phyloP scores from a whole-genome alignment of 2,329 filamentous ascomycete species.

The Pseudopithomyces chartarum region DNA sequence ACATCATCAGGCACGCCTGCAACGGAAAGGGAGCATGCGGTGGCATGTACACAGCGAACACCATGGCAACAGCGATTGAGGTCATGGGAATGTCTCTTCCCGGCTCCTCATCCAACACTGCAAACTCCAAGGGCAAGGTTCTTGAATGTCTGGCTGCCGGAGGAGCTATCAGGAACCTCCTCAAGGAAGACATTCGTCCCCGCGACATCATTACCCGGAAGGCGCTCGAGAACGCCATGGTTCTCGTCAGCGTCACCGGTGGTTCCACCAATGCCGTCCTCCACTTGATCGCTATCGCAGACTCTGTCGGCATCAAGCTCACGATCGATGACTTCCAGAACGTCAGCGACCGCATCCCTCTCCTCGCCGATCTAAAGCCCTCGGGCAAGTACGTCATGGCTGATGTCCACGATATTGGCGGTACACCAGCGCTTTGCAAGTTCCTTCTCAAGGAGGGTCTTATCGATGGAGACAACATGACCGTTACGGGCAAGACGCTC shows the following conservation, averaged over 20 bases:
- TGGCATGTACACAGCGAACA: slow-evolving; percentile 70
- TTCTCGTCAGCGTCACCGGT: slow-evolving; percentile 56
- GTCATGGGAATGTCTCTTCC: slow-evolving; percentile 57
- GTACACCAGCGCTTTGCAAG: slow-evolving; percentile 56
- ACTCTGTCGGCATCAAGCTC: slow-evolving; percentile 56
- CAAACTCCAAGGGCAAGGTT: slow-evolving; percentile 56
- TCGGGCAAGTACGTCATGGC: slow-evolving; percentile 61
- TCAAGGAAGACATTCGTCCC: slow-evolving; percentile 57
- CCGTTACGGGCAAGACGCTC: slow-evolving; percentile 57
- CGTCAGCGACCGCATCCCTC: slow-evolving; percentile 56
- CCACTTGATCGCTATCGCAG: slow-evolving; percentile 57
- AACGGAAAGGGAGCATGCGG: slow-evolving; percentile 83
- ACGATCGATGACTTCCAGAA: slow-evolving; percentile 58
- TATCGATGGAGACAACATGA: slow-evolving; percentile 54
- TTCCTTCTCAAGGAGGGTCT: slow-evolving; percentile 56
- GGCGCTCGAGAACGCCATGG: slow-evolving; percentile 58
- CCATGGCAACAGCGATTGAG: slow-evolving; percentile 58
- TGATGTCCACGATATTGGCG: slow-evolving; percentile 63
- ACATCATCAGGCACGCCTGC: slow-evolving; percentile 92
- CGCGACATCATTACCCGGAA: slow-evolving; percentile 55
- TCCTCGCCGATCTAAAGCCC: slow-evolving; percentile 58
- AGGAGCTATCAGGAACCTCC: slow-evolving; percentile 56
- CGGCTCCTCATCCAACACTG: slow-evolving; percentile 57
- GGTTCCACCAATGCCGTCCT: slow-evolving; percentile 58
- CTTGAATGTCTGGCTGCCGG: slow-evolving; percentile 56